Evolutionary conservation across 164 flowering plant species (phyloP).

Genomic region (Kingdonia uniflora): DNA sequence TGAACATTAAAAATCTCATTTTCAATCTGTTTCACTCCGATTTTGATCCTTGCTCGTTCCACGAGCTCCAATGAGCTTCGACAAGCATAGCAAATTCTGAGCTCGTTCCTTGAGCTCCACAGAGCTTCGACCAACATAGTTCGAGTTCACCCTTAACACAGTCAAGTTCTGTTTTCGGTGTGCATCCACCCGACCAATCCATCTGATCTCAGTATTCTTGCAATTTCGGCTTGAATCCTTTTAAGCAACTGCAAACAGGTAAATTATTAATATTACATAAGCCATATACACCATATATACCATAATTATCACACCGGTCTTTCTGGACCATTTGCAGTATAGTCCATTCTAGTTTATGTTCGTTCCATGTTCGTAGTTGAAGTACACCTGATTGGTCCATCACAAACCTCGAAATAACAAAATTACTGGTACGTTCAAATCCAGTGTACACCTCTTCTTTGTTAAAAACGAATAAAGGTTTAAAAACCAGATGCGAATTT

Average conservation of each 20-base stretch:
- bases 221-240: conserved; percentile 27
- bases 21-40: no score
- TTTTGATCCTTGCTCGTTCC: no score
- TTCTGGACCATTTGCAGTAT: background rate
- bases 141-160: no score
- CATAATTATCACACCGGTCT: conserved; percentile 21
- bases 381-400: background rate
- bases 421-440: background rate
- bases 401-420: background rate
- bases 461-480: background rate
- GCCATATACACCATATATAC: conserved; percentile 26
- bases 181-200: conserved; percentile 17
- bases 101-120: no score
- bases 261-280: conserved; percentile 15
- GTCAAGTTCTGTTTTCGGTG: background rate
- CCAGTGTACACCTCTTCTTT: conserved; percentile 1
- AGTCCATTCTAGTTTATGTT: conserved; percentile 9
- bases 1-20: no score
- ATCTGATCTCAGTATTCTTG: background rate
- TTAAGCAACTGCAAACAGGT: conserved; percentile 27
- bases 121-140: no score
- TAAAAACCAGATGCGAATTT: background rate
- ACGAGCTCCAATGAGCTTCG: no score
- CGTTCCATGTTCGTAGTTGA: conserved; percentile 10
- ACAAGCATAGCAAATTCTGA: no score